Evolutionary conservation across 2,329 filamentous ascomycete species (phyloP).

Genomic region (Xylaria sp.): DNA sequence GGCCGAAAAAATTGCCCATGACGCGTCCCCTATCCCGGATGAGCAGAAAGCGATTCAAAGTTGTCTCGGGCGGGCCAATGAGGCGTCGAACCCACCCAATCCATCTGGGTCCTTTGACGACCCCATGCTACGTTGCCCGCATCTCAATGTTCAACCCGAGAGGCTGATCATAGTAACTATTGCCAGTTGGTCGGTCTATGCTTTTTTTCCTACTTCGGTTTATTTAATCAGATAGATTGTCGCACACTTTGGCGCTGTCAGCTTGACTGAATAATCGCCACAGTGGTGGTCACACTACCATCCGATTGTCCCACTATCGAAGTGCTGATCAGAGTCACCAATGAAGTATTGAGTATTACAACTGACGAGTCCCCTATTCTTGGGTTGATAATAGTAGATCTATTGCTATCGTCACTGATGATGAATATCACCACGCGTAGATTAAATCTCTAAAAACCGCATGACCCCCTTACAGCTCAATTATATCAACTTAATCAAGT

Average conservation of each 20-base stretch:
- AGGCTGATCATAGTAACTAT: constrained; percentile 2
- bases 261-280: not conserved
- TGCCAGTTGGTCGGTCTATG: not conserved
- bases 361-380: not conserved
- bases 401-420: not conserved
- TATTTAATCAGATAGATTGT: not conserved
- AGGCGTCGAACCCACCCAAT: constrained; percentile 31
- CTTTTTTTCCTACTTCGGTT: not conserved
- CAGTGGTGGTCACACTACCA: constrained; percentile 2
- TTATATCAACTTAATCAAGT: not conserved
- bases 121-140: constrained; percentile 32
- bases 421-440: constrained; percentile 4
- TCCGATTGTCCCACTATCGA: not conserved
- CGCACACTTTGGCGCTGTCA: not conserved
- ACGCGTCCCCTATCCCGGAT: constrained; percentile 44
- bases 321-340: not conserved
- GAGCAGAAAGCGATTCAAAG: constrained; percentile 23
- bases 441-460: not conserved
- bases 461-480: not conserved
- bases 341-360: not conserved
- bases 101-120: constrained; percentile 21
- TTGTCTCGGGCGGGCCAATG: constrained; percentile 46
- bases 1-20: constrained; percentile 32
- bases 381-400: not conserved
- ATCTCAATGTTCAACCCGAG: constrained; percentile 5